These are phyloP conservation scores for Trypanosomatidae sp. DNA, from an alignment of 208 protist species.

Conservation along the genomic window DNA sequence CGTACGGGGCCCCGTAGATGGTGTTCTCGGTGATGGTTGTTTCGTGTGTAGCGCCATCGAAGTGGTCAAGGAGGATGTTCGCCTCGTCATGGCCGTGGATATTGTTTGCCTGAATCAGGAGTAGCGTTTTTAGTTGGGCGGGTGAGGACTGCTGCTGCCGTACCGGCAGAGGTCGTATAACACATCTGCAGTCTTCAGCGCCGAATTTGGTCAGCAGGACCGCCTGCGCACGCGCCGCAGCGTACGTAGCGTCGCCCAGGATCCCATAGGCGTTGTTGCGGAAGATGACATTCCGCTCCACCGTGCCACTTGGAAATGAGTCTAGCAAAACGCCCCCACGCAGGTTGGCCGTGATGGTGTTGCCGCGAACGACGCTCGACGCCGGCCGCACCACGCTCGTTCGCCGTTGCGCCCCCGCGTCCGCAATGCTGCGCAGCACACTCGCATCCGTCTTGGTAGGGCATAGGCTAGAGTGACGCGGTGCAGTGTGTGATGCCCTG, in stretches of 20 bases:
- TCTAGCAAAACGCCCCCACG: conserved; percentile 79
- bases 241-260: conserved; percentile 54
- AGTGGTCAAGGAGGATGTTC: conserved; percentile 61
- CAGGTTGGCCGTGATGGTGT: conserved; percentile 61
- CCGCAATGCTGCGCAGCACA: conserved; percentile 25
- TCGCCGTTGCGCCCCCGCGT: conserved; percentile 21
- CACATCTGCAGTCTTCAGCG: background rate
- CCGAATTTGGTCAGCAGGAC: conserved; percentile 21
- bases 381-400: conserved; percentile 19
- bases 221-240: conserved; percentile 27
- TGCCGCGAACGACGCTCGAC: conserved; percentile 37
- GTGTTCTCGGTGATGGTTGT: conserved; percentile 52
- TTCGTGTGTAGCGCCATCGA: conserved; percentile 22
- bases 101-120: conserved; percentile 40
- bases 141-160: background rate
- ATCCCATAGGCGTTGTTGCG: conserved; percentile 73
- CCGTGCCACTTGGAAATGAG: conserved; percentile 26
- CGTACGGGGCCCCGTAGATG: conserved; percentile 61
- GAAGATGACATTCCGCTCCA: conserved; percentile 77
- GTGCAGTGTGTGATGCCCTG: background rate
- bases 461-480: conserved; percentile 8
- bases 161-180: conserved; percentile 1
- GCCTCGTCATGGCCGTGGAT: conserved; percentile 58
- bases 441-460: conserved; percentile 20
- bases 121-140: conserved; percentile 17